A percentile compares a stretch with the other conserved stretches of the same genome.
phyloP scores from a whole-genome alignment of 352 stramenopile genomes.

The Globisporangium mamillatum region DNA sequence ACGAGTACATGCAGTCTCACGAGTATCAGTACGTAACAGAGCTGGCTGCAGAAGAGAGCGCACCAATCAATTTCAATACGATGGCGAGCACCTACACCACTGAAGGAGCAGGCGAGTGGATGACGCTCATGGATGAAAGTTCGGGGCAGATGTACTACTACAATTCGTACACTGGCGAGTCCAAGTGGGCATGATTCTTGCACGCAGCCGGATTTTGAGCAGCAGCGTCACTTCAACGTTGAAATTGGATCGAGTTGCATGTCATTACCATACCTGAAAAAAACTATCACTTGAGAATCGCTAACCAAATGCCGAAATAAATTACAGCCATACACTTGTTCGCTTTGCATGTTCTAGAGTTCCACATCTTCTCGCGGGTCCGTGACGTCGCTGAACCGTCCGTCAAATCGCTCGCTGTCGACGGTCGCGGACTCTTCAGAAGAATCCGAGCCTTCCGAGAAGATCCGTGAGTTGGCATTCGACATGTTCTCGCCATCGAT shows the following conservation, averaged over 20 bases:
- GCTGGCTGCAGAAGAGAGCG: slow-evolving; percentile 23
- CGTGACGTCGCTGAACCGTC: slow-evolving; percentile 8
- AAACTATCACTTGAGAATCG: not conserved
- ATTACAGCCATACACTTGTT: not conserved
- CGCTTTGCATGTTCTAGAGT: slow-evolving; percentile 1
- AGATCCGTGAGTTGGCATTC: slow-evolving; percentile 5
- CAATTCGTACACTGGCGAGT: slow-evolving; percentile 68
- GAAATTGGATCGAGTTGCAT: not conserved
- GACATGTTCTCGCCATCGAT: slow-evolving; percentile 1
- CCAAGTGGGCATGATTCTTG: slow-evolving; percentile 49
- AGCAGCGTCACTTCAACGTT: not conserved
- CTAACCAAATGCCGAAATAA: not conserved
- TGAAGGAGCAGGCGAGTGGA: slow-evolving; percentile 42
- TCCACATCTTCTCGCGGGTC: slow-evolving; percentile 3
- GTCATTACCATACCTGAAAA: not conserved
- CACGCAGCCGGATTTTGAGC: not conserved
- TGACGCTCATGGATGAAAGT: slow-evolving; percentile 54
- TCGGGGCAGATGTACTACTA: slow-evolving; percentile 76
- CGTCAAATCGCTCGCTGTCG: slow-evolving; percentile 3
- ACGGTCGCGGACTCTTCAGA: slow-evolving; percentile 5
- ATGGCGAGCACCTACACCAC: slow-evolving; percentile 1
- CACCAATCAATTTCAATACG: slow-evolving; percentile 14
- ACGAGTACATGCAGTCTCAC: slow-evolving; percentile 67
- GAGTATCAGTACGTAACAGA: slow-evolving; percentile 82
- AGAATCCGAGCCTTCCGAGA: slow-evolving; percentile 5